phyloP scores from a whole-genome alignment of 768 basidiomycete genomes.

The Agrocybe praecox region DNA sequence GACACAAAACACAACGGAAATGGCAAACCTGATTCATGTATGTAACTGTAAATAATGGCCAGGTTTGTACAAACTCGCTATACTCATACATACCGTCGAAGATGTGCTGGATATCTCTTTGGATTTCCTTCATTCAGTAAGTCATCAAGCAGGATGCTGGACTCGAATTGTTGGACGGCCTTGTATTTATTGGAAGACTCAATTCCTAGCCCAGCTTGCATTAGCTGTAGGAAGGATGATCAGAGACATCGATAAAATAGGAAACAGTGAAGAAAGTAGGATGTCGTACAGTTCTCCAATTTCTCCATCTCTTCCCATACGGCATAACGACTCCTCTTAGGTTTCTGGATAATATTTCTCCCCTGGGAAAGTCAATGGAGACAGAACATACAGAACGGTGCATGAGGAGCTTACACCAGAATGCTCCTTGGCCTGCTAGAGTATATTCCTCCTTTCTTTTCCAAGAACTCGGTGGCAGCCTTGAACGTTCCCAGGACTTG shows the following conservation, averaged over 20 bases:
- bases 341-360: slow-evolving; percentile 31
- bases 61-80: too few relatives aligned
- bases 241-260: slow-evolving; percentile 2
- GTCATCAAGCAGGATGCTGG: slow-evolving; percentile 22
- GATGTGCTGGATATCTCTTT: slow-evolving; percentile 12
- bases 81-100: slow-evolving; percentile 23
- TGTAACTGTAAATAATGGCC: background rate
- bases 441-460: slow-evolving; percentile 34
- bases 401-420: slow-evolving; percentile 30
- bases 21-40: slow-evolving; percentile 18
- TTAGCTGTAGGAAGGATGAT: slow-evolving; percentile 16
- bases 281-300: slow-evolving; percentile 32
- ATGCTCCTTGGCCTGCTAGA: slow-evolving; percentile 34
- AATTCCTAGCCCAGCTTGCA: slow-evolving; percentile 26
- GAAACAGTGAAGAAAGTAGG: background rate
- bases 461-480: slow-evolving; percentile 31
- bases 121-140: slow-evolving; percentile 16
- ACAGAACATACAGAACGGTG: too few relatives aligned
- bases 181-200: slow-evolving; percentile 26
- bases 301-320: slow-evolving; percentile 31
- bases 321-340: slow-evolving; percentile 35
- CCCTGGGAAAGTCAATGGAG: slow-evolving; percentile 8
- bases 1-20: slow-evolving; percentile 24
- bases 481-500: slow-evolving; percentile 25
- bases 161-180: slow-evolving; percentile 22